Conservation (phyloP, 2,329 filamentous ascomycete species). For the Leptosphaerulina australis region DNA sequence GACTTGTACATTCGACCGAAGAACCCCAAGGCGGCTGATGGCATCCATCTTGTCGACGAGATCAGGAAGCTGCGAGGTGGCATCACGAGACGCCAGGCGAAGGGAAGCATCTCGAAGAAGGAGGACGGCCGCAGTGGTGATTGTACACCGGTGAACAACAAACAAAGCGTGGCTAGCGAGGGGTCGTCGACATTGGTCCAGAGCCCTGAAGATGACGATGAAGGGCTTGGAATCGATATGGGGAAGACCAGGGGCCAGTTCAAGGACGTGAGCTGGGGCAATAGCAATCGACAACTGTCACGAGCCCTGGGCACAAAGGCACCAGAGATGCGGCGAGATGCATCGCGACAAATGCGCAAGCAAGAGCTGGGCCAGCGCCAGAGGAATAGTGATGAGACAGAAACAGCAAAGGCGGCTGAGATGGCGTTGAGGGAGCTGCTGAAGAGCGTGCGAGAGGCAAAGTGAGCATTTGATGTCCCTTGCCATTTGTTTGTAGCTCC, state of each 20-base stretch:
- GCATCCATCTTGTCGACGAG: constrained; percentile 86
- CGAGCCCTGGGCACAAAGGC: constrained; percentile 54
- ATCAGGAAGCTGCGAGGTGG: constrained; percentile 81
- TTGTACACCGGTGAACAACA: constrained; percentile 32
- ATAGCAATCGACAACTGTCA: constrained; percentile 73
- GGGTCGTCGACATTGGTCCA: constrained; percentile 36
- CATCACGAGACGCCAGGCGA: constrained; percentile 85
- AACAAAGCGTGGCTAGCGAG: constrained; percentile 33
- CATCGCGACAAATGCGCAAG: constrained; percentile 53
- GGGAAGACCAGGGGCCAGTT: constrained; percentile 51
- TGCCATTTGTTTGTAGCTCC: background rate
- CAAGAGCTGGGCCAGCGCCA: constrained; percentile 67
- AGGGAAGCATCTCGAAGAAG: constrained; percentile 64
- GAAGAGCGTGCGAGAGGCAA: constrained; percentile 80
- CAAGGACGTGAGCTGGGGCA: constrained; percentile 74
- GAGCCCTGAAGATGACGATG: constrained; percentile 28
- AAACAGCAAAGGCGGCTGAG: constrained; percentile 83
- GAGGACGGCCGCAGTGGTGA: constrained; percentile 55
- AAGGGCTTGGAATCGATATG: constrained; percentile 32
- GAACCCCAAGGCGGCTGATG: constrained; percentile 86
- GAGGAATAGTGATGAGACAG: constrained; percentile 70
- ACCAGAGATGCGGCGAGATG: constrained; percentile 47
- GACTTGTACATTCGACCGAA: constrained; percentile 93
- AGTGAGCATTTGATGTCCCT: constrained; percentile 44
- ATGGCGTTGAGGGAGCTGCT: constrained; percentile 83